Conservation (phyloP, 352 stramenopile genomes). For the Porosira glacialis region DNA sequence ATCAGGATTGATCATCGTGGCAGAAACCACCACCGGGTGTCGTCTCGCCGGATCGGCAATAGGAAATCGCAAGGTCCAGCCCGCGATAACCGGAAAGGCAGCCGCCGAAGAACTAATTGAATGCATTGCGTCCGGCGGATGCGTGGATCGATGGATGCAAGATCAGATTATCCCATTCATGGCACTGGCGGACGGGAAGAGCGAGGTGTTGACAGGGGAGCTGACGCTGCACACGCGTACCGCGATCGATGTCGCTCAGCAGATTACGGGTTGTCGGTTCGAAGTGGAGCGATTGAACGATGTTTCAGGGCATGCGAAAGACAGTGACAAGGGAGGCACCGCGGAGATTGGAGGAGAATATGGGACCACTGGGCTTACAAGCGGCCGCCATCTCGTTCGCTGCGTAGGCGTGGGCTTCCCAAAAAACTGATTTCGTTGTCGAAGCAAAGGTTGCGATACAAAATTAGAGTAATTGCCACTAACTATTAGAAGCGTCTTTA, state of each 20-base stretch:
- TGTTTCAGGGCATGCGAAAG: no score
- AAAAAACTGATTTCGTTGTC: no score
- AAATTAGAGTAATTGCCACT: no score
- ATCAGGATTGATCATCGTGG: constrained; percentile 62
- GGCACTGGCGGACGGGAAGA: constrained; percentile 58
- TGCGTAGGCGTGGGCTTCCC: no score
- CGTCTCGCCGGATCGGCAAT: constrained; percentile 42
- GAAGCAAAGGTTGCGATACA: no score
- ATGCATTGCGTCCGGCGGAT: constrained; percentile 51
- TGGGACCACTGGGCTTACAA: no score
- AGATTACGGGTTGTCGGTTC: constrained; percentile 46
- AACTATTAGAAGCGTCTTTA: no score
- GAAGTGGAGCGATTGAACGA: constrained; percentile 40
- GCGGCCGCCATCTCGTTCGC: no score
- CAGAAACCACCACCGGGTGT: constrained; percentile 20
- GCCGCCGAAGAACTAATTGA: constrained; percentile 53
- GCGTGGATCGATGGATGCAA: constrained; percentile 69
- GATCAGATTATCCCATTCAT: constrained; percentile 79
- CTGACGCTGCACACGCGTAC: constrained; percentile 70
- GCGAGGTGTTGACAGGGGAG: constrained; percentile 55
- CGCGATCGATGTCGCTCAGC: constrained; percentile 59
- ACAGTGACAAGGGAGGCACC: no score
- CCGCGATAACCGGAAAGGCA: constrained; percentile 26
- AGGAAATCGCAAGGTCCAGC: constrained; percentile 31
- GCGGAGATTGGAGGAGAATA: no score